Evolutionary conservation across 192 early-diverging fungal genomes (phyloP).

Genomic region (Chytriomyces hyalinus): DNA sequence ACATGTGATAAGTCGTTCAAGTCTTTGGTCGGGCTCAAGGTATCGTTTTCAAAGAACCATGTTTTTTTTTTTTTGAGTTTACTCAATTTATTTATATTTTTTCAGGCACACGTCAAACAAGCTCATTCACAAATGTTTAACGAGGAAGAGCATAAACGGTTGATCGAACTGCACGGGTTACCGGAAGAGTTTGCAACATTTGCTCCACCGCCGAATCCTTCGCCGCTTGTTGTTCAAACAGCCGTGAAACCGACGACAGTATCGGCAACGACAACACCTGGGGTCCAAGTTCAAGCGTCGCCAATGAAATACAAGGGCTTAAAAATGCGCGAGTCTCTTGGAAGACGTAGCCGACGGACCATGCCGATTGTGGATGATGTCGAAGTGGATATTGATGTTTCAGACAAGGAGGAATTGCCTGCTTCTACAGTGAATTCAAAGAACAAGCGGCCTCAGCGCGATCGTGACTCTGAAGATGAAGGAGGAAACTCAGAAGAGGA

Average conservation of each 20-base stretch:
- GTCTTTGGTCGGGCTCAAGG: slow-evolving; percentile 89
- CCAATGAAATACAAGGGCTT: not conserved
- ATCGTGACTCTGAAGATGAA: not conserved
- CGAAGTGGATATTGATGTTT: not conserved
- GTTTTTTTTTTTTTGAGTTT: not conserved
- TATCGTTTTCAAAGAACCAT: not conserved
- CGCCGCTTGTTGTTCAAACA: too few relatives aligned
- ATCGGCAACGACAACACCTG: not conserved
- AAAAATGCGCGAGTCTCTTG: not conserved
- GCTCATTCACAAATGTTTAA: not conserved
- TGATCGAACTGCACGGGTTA: slow-evolving; percentile 13
- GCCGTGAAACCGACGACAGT: too few relatives aligned
- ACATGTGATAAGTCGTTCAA: slow-evolving; percentile 93
- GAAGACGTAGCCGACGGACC: not conserved
- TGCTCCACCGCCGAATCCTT: too few relatives aligned
- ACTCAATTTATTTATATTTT: not conserved
- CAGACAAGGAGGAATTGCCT: not conserved
- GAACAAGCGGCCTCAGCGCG: not conserved
- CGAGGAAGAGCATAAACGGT: slow-evolving; percentile 13
- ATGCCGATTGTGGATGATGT: not conserved
- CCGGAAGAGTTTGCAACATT: not conserved
- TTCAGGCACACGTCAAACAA: slow-evolving; percentile 23
- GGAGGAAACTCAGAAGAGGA: not conserved
- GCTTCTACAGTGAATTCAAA: not conserved
- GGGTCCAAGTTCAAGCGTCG: not conserved